A percentile compares a stretch with the other conserved stretches of the same genome.
Evolutionary conservation across 75 land plant species (phyloP).

Genomic region (Sequoiadendron giganteum): DNA sequence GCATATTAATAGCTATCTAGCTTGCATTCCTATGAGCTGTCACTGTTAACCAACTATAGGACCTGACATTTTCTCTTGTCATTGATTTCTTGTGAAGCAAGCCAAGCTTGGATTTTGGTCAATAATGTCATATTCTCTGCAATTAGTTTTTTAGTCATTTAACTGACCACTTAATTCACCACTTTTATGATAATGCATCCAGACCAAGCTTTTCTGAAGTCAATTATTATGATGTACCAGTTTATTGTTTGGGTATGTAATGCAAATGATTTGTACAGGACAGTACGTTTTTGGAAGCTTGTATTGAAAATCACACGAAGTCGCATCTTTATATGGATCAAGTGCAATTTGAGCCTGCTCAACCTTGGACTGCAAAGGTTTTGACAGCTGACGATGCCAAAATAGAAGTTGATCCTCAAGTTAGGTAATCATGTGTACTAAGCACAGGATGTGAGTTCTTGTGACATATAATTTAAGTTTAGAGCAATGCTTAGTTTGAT

Average conservation of each 20-base stretch:
- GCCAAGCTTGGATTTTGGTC: not conserved
- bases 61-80: not conserved
- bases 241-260: not conserved
- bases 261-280: slow-evolving; percentile 40
- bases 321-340: slow-evolving; percentile 92
- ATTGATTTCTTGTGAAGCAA: not conserved
- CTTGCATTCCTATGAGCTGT: not conserved
- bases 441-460: not conserved
- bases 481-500: not conserved
- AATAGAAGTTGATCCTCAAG: slow-evolving; percentile 15
- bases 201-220: not conserved
- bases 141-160: not conserved
- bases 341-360: slow-evolving; percentile 94
- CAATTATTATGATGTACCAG: not conserved
- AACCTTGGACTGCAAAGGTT: slow-evolving; percentile 65
- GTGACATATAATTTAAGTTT: not conserved
- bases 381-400: slow-evolving; percentile 55
- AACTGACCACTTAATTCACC: not conserved
- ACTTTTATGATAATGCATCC: not conserved
- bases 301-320: slow-evolving; percentile 97
- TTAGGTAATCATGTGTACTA: slow-evolving; percentile 20
- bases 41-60: not conserved
- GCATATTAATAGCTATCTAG: not conserved
- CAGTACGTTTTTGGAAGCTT: slow-evolving; percentile 87
- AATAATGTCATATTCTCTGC: not conserved